Evolutionary conservation across 768 basidiomycete genomes (phyloP), one percentile per base, ranked within the genome.

Genomic region (Tylopilus cervinicoccineus): DNA sequence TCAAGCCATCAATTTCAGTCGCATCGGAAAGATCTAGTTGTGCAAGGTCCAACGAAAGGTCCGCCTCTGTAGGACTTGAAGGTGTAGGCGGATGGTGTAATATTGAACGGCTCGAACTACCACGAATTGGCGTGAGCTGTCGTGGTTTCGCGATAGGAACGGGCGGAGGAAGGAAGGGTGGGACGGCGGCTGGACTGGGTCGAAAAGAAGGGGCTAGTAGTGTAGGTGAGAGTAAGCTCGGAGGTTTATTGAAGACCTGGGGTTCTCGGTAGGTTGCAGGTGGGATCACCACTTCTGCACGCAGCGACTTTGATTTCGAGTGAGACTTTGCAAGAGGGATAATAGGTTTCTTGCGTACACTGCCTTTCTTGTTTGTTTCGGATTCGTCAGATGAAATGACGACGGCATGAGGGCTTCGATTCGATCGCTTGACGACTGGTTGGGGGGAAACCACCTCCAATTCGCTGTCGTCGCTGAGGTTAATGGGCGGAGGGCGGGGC

Each of bases 71-170:
- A 2, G 76, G 71, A 2, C 80, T 79, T 5, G 82, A 80, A 6
- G 80, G 79, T 12, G 81, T 79, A 71, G 75, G 33, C 70, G 71
- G 73, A 7, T 69, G 63, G 28, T 64, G 69, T 40, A 68, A 68
- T 33, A 43, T 4, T 7, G 62, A 51, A 28, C 72, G 72, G 14
- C 67, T 60, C 16, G 68, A 68, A 22, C 65, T 62, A 29, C 72
- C 69, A 16, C 78, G 76, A 45, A 88, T 84, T 9, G 87, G 87
- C 4, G 87, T 89, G 26, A 88, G 74, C 53, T 75, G 80, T 22
- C 84, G 79, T n/a, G 73, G 60, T 54, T 76, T 82, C 29, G 51
- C 22, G 19, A 65, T 67, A 36, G 49, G 54, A n/a, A 53, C 31
- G 14, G 49, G 45, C 16, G 47, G 53, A 4, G 38, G 42, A 24